These are phyloP conservation scores for Amanita rubescens DNA, from an alignment of 768 basidiomycete genomes.

Conservation along the genomic window DNA sequence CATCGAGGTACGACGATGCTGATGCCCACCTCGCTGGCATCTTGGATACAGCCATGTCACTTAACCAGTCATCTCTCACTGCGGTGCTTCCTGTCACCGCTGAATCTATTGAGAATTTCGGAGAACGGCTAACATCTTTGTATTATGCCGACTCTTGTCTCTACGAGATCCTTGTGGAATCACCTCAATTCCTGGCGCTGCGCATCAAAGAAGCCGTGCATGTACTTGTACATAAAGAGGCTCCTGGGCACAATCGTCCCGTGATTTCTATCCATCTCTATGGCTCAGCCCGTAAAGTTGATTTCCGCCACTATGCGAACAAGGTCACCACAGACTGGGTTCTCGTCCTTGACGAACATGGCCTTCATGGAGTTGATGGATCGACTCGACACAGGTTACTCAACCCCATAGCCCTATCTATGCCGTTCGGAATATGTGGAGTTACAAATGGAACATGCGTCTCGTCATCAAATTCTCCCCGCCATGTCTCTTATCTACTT, in stretches of 20 bases:
- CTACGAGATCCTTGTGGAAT: conserved; percentile 40
- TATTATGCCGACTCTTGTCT: conserved; percentile 27
- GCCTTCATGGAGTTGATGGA: conserved; percentile 27
- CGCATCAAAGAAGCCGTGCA: conserved; percentile 16
- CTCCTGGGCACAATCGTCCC: conserved; percentile 18
- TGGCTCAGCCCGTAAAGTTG: conserved; percentile 17
- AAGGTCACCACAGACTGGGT: conserved; percentile 41
- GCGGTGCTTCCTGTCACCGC: conserved; percentile 41
- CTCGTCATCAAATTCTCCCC: conserved; percentile 21
- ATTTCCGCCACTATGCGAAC: conserved; percentile 26
- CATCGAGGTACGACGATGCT: not conserved
- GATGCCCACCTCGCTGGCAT: not conserved
- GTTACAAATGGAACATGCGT: conserved; percentile 23
- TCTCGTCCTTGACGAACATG: conserved; percentile 44
- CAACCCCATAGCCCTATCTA: conserved; percentile 25
- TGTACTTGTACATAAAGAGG: not conserved
- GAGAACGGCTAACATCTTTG: conserved; percentile 30
- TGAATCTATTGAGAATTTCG: conserved; percentile 25
- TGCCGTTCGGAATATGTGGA: conserved; percentile 19
- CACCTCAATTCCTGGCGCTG: conserved; percentile 30
- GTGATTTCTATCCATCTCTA: conserved; percentile 19
- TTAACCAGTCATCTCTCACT: conserved; percentile 31
- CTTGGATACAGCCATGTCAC: not conserved
- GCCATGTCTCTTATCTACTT: conserved; percentile 41
- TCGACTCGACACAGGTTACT: conserved; percentile 32